Percentiles rank a stretch among this genome's conserved stretches.
These are phyloP conservation scores for Rosa hybrid DNA, from an alignment of 331 rosid species.

Conservation along the genomic window DNA sequence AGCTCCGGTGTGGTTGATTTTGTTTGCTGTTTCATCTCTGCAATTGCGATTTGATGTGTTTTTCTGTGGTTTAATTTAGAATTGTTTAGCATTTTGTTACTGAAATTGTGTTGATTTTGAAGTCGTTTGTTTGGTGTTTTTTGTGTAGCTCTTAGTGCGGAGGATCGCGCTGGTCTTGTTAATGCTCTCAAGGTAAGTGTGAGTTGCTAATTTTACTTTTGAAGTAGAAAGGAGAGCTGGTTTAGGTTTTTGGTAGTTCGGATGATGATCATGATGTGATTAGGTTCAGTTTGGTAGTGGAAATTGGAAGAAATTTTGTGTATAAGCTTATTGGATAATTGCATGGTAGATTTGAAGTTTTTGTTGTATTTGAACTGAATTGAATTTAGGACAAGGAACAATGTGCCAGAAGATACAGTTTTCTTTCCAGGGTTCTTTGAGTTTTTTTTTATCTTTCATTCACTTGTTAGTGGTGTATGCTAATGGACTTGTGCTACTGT, in stretches of 20 bases:
- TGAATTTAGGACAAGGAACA: background rate
- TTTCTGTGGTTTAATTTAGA: background rate
- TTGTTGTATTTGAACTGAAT: background rate
- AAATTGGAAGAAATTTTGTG: background rate
- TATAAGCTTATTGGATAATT: background rate
- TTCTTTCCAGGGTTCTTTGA: background rate
- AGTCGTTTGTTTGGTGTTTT: conserved; percentile 18
- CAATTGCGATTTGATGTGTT: background rate
- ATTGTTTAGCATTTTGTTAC: background rate
- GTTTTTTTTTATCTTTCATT: background rate
- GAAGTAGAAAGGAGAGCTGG: background rate
- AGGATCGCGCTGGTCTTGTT: conserved; percentile 80
- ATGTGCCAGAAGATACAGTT: background rate
- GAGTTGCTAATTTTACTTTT: background rate
- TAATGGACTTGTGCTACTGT: background rate
- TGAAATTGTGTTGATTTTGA: conserved; percentile 11
- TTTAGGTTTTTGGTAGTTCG: background rate
- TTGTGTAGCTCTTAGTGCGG: conserved; percentile 68
- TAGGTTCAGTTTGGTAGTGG: background rate
- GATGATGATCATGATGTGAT: background rate
- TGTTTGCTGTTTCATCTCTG: no score
- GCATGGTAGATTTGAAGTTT: background rate
- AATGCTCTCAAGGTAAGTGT: conserved; percentile 66
- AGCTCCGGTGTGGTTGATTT: no score
- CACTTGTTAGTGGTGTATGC: background rate